These are phyloP conservation scores for Xylariaceae sp. DNA, from an alignment of 2,329 filamentous ascomycete genomes.

Conservation along the genomic window DNA sequence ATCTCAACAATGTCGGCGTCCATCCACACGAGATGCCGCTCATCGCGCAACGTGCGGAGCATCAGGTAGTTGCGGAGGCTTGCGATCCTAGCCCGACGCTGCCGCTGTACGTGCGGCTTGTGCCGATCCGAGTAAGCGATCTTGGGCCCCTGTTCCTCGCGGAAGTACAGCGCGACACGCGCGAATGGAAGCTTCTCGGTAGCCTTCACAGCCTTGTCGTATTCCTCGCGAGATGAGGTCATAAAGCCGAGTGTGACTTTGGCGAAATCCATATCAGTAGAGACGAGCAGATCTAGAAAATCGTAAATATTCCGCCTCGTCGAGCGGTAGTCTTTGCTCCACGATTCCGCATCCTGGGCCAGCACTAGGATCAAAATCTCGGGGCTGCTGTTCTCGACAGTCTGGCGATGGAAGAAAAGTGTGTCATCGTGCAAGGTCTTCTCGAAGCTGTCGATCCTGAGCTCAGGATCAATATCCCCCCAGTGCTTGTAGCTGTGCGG, in stretches of 20 bases:
- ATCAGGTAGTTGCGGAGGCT: conserved; percentile 45
- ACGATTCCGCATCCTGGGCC: conserved; percentile 37
- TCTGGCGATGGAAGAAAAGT: conserved; percentile 34
- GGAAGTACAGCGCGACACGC: conserved; percentile 35
- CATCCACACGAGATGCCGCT: conserved; percentile 45
- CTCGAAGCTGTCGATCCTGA: conserved; percentile 29
- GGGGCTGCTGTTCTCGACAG: conserved; percentile 30
- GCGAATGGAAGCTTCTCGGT: conserved; percentile 36
- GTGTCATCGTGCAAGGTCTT: conserved; percentile 37
- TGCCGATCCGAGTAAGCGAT: conserved; percentile 35
- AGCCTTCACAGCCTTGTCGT: conserved; percentile 33
- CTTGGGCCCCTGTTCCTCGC: conserved; percentile 29
- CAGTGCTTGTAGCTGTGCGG: conserved; percentile 36
- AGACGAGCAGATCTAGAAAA: conserved; percentile 39
- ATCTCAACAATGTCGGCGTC: conserved; percentile 47
- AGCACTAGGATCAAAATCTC: conserved; percentile 38
- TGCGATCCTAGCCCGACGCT: conserved; percentile 40
- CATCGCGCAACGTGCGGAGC: conserved; percentile 40
- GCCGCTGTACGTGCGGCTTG: conserved; percentile 33
- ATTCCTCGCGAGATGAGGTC: conserved; percentile 39
- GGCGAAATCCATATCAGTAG: conserved; percentile 36
- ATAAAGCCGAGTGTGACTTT: conserved; percentile 38
- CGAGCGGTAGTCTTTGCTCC: conserved; percentile 39
- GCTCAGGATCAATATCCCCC: conserved; percentile 31
- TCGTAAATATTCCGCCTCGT: conserved; percentile 40